Base-by-base conservation (phyloP, 495 filamentous ascomycete genomes). In the Penicillium cosmopolitanum region DNA sequence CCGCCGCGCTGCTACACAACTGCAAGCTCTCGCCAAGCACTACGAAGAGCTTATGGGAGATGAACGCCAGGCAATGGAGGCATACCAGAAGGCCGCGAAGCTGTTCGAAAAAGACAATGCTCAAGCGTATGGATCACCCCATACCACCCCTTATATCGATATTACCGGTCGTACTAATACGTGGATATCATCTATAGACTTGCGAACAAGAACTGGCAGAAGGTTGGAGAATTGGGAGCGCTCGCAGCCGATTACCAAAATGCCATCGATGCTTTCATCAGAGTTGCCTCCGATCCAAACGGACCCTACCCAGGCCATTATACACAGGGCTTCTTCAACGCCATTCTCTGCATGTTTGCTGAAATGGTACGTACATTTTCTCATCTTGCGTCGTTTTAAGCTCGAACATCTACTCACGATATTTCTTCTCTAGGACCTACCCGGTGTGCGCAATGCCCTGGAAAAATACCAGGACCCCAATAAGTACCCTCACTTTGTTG, bases 91-190 rank as follows among this genome's bases (percentile, higher is more conserved):
- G 50, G 91, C 93, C 25, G 93, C 91, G 7, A 83, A 86, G 47
- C 96, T 92, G 91, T 98, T 88, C 66, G 90, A 95, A 67, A 82
- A 80, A 55, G 92, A 96, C 66, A 89, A 92, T 77, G 91, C 91
- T n/a, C 84, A 86, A 62, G 91, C 91, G 85, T 94, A 84, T 64
- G 87, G 75, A 58, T 58, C 15, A 31, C 46, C 21, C 23, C 10
- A 48, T 25, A 6, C 5, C 28, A n/a, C 31, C 9, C 15, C 33
- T 18, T n/a, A 21, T 34, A 25, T 5, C 21, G 4, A 2, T 57
- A 44, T 44, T 5, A 33, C 19, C 16, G 9, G 31, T 11, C n/a
- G 3, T 42, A 42, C 33, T 54, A 40, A 54, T 42, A 2, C 21
- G 33, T 38, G 36, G 19, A 44, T 44, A 16, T 9, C 5, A 44